These are phyloP conservation scores for Clavaria fumosa DNA, from an alignment of 768 basidiomycete genomes.

Conservation along the genomic window DNA sequence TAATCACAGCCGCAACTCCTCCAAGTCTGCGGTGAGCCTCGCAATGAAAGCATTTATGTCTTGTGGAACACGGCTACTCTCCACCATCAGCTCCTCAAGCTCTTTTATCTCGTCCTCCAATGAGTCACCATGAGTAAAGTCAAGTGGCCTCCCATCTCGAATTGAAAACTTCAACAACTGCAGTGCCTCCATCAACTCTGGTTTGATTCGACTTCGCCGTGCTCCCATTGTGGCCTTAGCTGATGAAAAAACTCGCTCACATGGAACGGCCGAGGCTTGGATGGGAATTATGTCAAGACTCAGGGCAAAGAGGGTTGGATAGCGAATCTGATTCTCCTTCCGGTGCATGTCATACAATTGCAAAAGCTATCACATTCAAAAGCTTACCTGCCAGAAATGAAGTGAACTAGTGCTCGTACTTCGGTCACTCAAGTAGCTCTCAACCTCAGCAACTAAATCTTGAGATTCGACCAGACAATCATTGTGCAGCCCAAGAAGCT, in stretches of 20 bases:
- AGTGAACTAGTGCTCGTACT: slow-evolving; percentile 5
- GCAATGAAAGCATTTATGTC: too few relatives aligned
- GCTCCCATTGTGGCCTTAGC: slow-evolving; percentile 17
- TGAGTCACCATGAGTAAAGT: slow-evolving; percentile 15
- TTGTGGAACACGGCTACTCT: too few relatives aligned
- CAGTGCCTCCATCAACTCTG: slow-evolving; percentile 16
- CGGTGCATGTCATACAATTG: not conserved
- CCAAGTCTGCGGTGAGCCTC: too few relatives aligned
- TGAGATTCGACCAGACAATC: slow-evolving; percentile 1
- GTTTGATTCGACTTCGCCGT: slow-evolving; percentile 13
- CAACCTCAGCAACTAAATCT: slow-evolving; percentile 11
- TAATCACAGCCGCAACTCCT: too few relatives aligned
- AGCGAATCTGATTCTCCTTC: slow-evolving; percentile 14
- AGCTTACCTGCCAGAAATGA: slow-evolving; percentile 14
- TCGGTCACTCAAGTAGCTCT: slow-evolving; percentile 10
- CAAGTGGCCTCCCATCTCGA: slow-evolving; percentile 11
- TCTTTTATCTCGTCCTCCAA: slow-evolving; percentile 8
- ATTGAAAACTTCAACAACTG: slow-evolving; percentile 20
- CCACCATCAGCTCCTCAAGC: slow-evolving; percentile 5
- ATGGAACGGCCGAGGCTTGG: slow-evolving; percentile 21
- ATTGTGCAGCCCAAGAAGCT: slow-evolving; percentile 2
- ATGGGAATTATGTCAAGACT: slow-evolving; percentile 19
- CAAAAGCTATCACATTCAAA: not conserved
- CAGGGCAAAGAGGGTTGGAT: slow-evolving; percentile 13
- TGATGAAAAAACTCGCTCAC: slow-evolving; percentile 19